Conservation (phyloP, 108 stramenopile species). For the Cafeteria roenbergensis region DNA sequence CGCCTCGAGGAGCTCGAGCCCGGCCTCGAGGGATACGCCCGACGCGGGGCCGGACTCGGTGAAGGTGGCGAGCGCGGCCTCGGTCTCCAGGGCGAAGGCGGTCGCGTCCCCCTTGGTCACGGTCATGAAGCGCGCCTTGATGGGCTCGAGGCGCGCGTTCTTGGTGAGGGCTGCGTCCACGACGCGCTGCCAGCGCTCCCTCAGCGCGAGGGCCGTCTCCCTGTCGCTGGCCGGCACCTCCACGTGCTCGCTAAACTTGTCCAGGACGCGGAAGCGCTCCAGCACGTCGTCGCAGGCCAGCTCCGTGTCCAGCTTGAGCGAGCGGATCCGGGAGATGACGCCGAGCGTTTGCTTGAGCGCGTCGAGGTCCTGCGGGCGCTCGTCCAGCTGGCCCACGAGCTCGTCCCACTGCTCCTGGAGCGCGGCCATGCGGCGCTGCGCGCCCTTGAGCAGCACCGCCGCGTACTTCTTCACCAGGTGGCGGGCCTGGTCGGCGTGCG, state of each 20-base stretch:
- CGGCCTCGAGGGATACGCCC: slow-evolving; percentile 41
- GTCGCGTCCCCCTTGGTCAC: slow-evolving; percentile 41
- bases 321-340: slow-evolving; percentile 25
- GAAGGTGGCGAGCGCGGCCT: slow-evolving; percentile 24
- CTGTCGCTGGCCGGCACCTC: too few species aligned
- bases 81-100: slow-evolving; percentile 32
- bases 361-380: slow-evolving; percentile 37
- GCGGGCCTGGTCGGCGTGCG: slow-evolving; percentile 33
- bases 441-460: slow-evolving; percentile 31
- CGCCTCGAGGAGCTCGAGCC: slow-evolving; percentile 39
- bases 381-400: slow-evolving; percentile 14
- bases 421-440: slow-evolving; percentile 23
- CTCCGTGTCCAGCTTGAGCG: slow-evolving; percentile 43
- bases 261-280: slow-evolving; percentile 40
- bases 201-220: slow-evolving; percentile 12
- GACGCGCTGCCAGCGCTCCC: slow-evolving; percentile 22
- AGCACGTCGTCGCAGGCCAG: slow-evolving; percentile 27
- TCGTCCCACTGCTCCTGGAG: slow-evolving; percentile 24
- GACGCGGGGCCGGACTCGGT: slow-evolving; percentile 35
- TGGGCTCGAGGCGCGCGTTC: slow-evolving; percentile 41
- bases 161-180: slow-evolving; percentile 37
- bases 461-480: slow-evolving; percentile 47
- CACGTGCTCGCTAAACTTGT: slow-evolving; percentile 20
- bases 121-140: slow-evolving; percentile 47
- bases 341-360: slow-evolving; percentile 46